Evolutionary conservation across 441 rosid genomes (phyloP).

Genomic region (Flueggea neowawraea): DNA sequence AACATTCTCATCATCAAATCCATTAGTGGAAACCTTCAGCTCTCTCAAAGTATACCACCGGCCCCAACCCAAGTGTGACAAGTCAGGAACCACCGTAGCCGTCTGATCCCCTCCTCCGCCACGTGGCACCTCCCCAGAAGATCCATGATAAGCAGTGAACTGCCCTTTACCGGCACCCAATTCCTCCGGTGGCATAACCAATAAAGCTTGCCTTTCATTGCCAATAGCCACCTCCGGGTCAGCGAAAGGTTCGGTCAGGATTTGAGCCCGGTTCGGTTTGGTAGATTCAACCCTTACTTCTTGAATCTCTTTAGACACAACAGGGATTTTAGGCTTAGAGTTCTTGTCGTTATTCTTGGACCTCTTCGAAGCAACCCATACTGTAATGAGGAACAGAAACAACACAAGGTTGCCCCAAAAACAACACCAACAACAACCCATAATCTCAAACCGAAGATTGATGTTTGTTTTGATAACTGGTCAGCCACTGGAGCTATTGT

Average conservation of each 20-base stretch:
- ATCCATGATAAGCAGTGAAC: slow-evolving; percentile 34
- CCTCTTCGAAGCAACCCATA: slow-evolving; percentile 73
- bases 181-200: slow-evolving; percentile 37
- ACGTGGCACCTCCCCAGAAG: slow-evolving; percentile 18
- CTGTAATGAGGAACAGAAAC: slow-evolving; percentile 71
- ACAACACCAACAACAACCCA: slow-evolving; percentile 89
- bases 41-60: slow-evolving; percentile 86
- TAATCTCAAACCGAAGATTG: slow-evolving; percentile 64
- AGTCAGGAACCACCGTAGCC: slow-evolving; percentile 32
- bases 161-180: slow-evolving; percentile 40
- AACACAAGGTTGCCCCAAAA: slow-evolving; percentile 71
- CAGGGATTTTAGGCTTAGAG: slow-evolving; percentile 35
- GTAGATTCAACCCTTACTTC: slow-evolving; percentile 38
- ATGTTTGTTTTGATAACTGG: slow-evolving; percentile 64
- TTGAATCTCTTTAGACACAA: slow-evolving; percentile 55
- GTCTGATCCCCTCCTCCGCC: slow-evolving; percentile 26
- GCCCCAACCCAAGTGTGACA: slow-evolving; percentile 87
- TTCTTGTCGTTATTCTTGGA: slow-evolving; percentile 22
- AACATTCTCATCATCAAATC: slow-evolving; percentile 59
- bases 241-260: slow-evolving; percentile 14
- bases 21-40: slow-evolving; percentile 57
- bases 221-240: slow-evolving; percentile 18
- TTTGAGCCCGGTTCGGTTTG: slow-evolving; percentile 9
- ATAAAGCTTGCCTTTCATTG: slow-evolving; percentile 22
- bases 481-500: slow-evolving; percentile 31